phyloP scores from a whole-genome alignment of 768 basidiomycete species.

The Auriscalpium microsporum region DNA sequence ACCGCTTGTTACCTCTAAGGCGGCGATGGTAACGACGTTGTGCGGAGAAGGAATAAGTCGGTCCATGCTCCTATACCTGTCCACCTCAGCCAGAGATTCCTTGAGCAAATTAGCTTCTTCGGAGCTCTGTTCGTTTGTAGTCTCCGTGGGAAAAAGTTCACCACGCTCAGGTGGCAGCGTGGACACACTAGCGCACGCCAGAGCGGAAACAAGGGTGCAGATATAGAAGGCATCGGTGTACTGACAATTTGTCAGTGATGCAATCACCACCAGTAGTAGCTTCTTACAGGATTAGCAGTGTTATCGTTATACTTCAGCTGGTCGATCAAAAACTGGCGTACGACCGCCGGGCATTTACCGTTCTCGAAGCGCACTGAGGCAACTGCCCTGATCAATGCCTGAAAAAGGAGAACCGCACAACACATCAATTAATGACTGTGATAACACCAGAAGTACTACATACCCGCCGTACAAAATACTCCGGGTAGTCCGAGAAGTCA shows the following conservation, averaged over 20 bases:
- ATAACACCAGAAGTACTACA: constrained; percentile 14
- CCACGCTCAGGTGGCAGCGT: constrained; percentile 72
- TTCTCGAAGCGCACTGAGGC: constrained; percentile 82
- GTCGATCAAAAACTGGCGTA: constrained; percentile 83
- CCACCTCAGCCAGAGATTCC: constrained; percentile 72
- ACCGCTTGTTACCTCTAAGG: constrained; percentile 60
- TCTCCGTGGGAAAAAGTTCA: constrained; percentile 63
- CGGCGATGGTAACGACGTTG: constrained; percentile 87
- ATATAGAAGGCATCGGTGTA: constrained; percentile 90
- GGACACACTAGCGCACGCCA: constrained; percentile 74
- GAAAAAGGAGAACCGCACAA: background rate
- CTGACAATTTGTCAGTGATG: constrained; percentile 30
- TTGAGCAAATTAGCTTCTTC: constrained; percentile 67
- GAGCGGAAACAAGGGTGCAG: constrained; percentile 73
- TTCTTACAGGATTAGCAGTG: constrained; percentile 73
- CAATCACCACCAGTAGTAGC: constrained; percentile 4
- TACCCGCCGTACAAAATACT: constrained; percentile 95
- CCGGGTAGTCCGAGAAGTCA: constrained; percentile 83
- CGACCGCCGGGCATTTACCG: constrained; percentile 78
- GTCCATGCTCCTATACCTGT: constrained; percentile 92
- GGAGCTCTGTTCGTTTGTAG: constrained; percentile 52
- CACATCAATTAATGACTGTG: background rate
- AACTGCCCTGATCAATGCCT: constrained; percentile 77
- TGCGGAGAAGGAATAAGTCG: constrained; percentile 89
- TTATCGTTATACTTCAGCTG: constrained; percentile 95